A percentile compares a stretch with the other conserved stretches of the same genome.
Evolutionary conservation across 768 basidiomycete species (phyloP).

Genomic region (Lactarius sanguifluus): DNA sequence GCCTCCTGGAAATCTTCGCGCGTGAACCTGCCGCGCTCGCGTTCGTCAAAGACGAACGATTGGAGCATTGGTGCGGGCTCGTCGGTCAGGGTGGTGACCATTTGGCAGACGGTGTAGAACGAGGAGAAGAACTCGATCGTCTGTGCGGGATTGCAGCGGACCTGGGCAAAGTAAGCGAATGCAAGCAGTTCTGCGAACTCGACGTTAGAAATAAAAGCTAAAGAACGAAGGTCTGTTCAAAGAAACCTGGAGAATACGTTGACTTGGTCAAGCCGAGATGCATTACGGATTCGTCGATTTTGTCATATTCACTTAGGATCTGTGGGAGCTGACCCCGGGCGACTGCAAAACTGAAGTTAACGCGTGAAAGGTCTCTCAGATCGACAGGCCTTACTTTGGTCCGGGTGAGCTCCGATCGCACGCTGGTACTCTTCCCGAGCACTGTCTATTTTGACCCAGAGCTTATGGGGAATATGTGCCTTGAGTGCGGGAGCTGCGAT

Average conservation of each 20-base stretch:
- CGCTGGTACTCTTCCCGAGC: constrained; percentile 70
- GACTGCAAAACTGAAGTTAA: constrained; percentile 41
- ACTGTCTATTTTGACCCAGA: constrained; percentile 54
- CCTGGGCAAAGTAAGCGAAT: constrained; percentile 81
- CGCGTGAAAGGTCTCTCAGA: background rate
- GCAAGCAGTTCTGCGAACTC: constrained; percentile 56
- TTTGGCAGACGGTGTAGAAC: constrained; percentile 51
- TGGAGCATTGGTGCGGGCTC: constrained; percentile 49
- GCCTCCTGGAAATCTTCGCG: constrained; percentile 52
- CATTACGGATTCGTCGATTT: constrained; percentile 43
- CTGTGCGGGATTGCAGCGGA: constrained; percentile 70
- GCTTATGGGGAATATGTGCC: constrained; percentile 40
- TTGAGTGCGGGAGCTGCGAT: constrained; percentile 47
- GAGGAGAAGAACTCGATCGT: constrained; percentile 65
- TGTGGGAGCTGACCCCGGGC: constrained; percentile 51
- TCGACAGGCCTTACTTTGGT: constrained; percentile 58
- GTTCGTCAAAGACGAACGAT: constrained; percentile 59
- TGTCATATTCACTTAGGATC: constrained; percentile 42
- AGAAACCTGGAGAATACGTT: constrained; percentile 63
- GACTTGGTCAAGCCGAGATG: constrained; percentile 65
- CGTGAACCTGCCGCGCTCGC: constrained; percentile 63
- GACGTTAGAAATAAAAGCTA: background rate
- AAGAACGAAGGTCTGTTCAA: background rate
- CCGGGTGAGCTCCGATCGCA: constrained; percentile 73
- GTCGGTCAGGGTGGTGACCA: constrained; percentile 51